Evolutionary conservation across 352 stramenopile genomes (phyloP), one percentile per base, ranked within the genome.

Genomic region (Globisporangium polare): DNA sequence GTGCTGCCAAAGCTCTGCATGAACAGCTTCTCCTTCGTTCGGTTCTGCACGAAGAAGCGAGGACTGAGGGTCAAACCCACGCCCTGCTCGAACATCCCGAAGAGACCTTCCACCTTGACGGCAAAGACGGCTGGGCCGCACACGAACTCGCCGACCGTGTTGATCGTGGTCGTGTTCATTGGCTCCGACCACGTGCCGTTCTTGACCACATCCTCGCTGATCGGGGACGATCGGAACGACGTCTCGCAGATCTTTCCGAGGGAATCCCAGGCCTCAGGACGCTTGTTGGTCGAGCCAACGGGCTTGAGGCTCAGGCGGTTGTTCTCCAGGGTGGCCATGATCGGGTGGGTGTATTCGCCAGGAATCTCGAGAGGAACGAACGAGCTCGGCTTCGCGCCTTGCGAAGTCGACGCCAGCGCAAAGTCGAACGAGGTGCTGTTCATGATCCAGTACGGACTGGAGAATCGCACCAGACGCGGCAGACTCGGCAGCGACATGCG

Each of bases 111-210:
- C 47, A 95, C 83, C 63, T 94, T 89, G 46, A 95, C 74, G 8
- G 76, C 77, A 50, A 94, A 88, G 27, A 95, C 81, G 37, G 79
- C 88, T 20, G 80, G 71, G 0, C 86, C 82, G 39, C 81, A 91
- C 18, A 84, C 78, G 4, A 81, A 72, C 64, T 95, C 86, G 43
- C 86, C 86, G 37, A 86, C 80, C 8, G 86, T 95, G 52, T 94
- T 93, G n/a, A 95, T 84, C 0, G 86, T 86, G 10, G 86, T 89
- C 46, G 80, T 88, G 63, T 95, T 95, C 66, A 94, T 83, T 1
- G 81, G 78, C 58, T 94, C 83, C 0, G 83, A 92, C 84, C 85
- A 95, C n/a, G 73, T 63, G 8, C 73, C 77, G n/a, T 73, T 72
- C 58, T 85, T 71, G n/a, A 88, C 62, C 3, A 82, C 71, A 46